Base-by-base conservation (phyloP, 2,329 filamentous ascomycete species). In the Byssochlamys sp. region DNA sequence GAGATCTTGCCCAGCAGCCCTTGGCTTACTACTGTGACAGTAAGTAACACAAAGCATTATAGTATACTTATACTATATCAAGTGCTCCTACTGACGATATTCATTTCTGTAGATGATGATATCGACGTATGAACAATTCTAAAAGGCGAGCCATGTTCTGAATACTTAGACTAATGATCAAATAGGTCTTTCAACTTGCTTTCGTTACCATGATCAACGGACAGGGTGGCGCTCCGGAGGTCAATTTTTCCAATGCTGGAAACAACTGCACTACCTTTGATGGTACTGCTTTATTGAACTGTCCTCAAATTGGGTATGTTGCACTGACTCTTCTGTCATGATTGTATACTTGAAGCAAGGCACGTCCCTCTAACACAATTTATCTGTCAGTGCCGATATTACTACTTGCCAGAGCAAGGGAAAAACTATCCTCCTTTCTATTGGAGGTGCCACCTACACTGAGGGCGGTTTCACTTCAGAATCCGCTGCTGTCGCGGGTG, bases 401-500 rank as follows among this genome's bases (percentile, higher is more conserved):
- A 69, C 68, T 19, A 71, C 78, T 9, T 91, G 88, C 72, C 87
- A 91, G 69, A 63, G 71, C 12, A 72, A 83, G 60, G 81, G 81
- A 61, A 91, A 90, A 73, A 89, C 86, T 1, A 85, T 91, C 62
- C 69, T 89, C 51, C 77, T 91, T 9, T 90, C 87, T 2, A 77
- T 91, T 51, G 88, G 87, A 19, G 87, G 88, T 31, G 83, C 83
- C 2, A 86, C 85, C 1, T 88, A 89, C 70, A 83, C 77, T 19
- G 85, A 89, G 68, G 85, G 84, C 31, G 86, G 86, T 27, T 89
- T 89, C 74, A 66, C 71, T 39, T 80, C 77, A n/a, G 63, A 75
- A 1, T 61, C 71, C 0, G 79, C 76, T 0, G 86, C 86, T 4
- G 68, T 76, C 24, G 67, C 74, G 1, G 81, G 81, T 2, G 88